Percentiles rank a stretch among this genome's conserved stretches.
Conservation (phyloP, 2,329 filamentous ascomycete genomes). For the Metarhizium anisopliae region DNA sequence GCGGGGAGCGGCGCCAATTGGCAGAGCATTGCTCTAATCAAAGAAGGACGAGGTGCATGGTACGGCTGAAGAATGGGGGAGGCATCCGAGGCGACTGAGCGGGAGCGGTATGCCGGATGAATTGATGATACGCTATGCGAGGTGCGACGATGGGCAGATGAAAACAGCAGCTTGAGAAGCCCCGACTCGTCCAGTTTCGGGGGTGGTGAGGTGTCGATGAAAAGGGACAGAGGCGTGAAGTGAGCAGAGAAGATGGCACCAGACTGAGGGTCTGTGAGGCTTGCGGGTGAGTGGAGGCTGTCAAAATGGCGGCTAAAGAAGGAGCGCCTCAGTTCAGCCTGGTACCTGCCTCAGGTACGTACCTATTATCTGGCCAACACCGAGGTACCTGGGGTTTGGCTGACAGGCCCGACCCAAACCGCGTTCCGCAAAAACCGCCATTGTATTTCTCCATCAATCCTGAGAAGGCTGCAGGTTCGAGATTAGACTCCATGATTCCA, state of each 20-base stretch:
- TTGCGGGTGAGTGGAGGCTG: neutral
- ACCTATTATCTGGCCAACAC: no score
- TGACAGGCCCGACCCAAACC: neutral
- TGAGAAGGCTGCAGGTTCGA: neutral
- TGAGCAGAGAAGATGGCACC: neutral
- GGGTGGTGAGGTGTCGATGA: neutral
- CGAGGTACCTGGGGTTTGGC: neutral
- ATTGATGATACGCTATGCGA: neutral
- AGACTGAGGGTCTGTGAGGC: neutral
- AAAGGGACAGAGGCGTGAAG: neutral
- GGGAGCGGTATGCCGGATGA: neutral
- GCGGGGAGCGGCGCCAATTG: neutral
- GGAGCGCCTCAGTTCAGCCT: neutral
- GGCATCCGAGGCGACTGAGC: neutral
- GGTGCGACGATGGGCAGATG: neutral
- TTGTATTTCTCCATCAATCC: neutral
- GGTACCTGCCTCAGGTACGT: no score
- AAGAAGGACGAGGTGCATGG: neutral
- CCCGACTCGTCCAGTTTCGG: neutral
- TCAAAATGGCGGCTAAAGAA: neutral
- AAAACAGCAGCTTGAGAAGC: neutral
- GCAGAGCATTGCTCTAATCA: neutral
- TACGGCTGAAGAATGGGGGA: neutral
- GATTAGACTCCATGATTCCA: neutral
- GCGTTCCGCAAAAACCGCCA: neutral